Percentiles rank a stretch among this genome's conserved stretches.
These are phyloP conservation scores for Boletus coccyginus DNA, from an alignment of 768 basidiomycete species.

Conservation along the genomic window DNA sequence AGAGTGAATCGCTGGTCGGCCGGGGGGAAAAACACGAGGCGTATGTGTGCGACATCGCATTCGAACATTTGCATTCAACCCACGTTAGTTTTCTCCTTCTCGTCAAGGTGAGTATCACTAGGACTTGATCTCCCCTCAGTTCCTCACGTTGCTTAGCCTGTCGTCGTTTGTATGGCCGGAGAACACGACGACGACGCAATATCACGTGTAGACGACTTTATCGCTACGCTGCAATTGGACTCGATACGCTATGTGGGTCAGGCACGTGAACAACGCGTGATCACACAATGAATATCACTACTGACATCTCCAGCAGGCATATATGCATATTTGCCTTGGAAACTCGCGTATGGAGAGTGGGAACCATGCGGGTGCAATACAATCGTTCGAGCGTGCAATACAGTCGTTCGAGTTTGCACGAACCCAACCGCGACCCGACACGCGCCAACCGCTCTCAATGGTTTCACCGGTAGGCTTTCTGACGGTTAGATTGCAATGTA, in stretches of 20 bases:
- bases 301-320: neutral
- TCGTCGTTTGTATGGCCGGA: neutral
- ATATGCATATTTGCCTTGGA: slow-evolving; percentile 4
- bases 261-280: neutral
- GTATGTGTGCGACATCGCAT: neutral
- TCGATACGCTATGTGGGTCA: neutral
- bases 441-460: neutral
- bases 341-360: neutral
- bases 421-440: neutral
- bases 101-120: neutral
- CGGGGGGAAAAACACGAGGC: neutral
- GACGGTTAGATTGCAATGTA: no score
- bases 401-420: neutral
- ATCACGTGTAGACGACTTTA: neutral
- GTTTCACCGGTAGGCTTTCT: neutral
- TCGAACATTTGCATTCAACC: neutral
- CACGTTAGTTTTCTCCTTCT: neutral
- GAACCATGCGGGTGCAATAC: neutral
- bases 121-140: neutral
- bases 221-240: neutral
- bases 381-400: neutral
- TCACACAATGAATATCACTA: neutral
- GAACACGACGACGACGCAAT: neutral
- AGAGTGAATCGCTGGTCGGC: neutral
- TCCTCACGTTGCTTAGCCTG: neutral